These are phyloP conservation scores for Alternaria panax DNA, from an alignment of 2,329 filamentous ascomycete genomes.

Conservation along the genomic window DNA sequence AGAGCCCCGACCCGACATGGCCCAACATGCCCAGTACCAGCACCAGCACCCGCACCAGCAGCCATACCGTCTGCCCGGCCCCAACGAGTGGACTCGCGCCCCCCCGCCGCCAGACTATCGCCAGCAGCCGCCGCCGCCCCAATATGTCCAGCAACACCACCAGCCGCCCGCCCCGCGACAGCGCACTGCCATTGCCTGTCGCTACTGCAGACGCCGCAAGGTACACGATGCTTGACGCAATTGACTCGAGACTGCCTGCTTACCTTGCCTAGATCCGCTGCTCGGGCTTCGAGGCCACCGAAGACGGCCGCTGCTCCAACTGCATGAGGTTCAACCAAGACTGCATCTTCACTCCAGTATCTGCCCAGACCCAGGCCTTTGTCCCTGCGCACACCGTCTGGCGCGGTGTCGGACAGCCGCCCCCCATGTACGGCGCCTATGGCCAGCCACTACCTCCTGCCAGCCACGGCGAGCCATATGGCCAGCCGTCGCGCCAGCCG, in stretches of 20 bases:
- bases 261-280: conserved; percentile 69
- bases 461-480: conserved; percentile 45
- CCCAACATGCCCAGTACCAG: conserved; percentile 54
- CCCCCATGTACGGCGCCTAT: conserved; percentile 61
- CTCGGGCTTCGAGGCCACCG: conserved; percentile 75
- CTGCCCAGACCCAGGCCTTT: conserved; percentile 76
- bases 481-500: conserved; percentile 50
- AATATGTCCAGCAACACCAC: conserved; percentile 48
- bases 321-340: conserved; percentile 77
- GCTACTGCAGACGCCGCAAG: conserved; percentile 67
- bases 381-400: conserved; percentile 74
- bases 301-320: conserved; percentile 75
- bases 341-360: conserved; percentile 79
- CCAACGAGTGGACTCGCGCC: conserved; percentile 54
- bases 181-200: conserved; percentile 67
- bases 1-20: conserved; percentile 55
- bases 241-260: conserved; percentile 14
- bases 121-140: conserved; percentile 51
- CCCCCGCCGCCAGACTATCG: conserved; percentile 51
- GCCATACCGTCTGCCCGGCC: conserved; percentile 55
- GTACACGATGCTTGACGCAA: conserved; percentile 43
- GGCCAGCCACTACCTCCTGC: conserved; percentile 57
- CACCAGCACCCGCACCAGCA: conserved; percentile 52
- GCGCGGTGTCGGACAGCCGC: conserved; percentile 54
- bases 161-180: conserved; percentile 63